These are phyloP conservation scores for Skeletonema grethae DNA, from an alignment of 108 stramenopile species.

Conservation along the genomic window DNA sequence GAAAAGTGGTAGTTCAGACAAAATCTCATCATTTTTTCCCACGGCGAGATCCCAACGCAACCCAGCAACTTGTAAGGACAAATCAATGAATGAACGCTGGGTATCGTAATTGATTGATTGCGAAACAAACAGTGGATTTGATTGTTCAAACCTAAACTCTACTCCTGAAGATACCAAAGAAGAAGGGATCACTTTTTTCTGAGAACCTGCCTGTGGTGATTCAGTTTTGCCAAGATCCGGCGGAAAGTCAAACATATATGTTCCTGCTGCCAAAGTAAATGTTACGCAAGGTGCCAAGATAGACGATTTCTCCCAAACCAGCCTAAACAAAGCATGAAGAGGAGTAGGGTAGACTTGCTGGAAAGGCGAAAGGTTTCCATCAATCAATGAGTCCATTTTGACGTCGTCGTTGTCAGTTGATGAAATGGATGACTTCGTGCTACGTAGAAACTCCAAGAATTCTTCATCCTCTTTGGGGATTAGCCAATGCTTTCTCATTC, in stretches of 20 bases:
- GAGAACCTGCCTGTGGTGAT: neutral
- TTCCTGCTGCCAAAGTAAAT: conserved; percentile 1
- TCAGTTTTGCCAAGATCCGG: neutral
- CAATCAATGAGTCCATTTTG: neutral
- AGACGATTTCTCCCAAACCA: conserved; percentile 12
- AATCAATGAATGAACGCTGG: neutral
- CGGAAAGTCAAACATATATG: conserved; percentile 15
- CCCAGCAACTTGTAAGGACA: conserved; percentile 7
- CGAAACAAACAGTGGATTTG: neutral
- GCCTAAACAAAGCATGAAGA: conserved; percentile 11
- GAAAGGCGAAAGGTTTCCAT: conserved; percentile 6
- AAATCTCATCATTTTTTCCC: neutral
- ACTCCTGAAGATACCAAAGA: conserved; percentile 5
- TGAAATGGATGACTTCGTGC: conserved; percentile 17
- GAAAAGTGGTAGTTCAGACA: conserved; percentile 13
- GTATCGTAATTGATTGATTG: neutral
- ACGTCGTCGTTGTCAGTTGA: neutral
- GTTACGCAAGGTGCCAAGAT: conserved; percentile 8
- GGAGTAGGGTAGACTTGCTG: conserved; percentile 21
- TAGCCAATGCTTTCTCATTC: conserved; percentile 20
- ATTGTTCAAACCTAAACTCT: neutral
- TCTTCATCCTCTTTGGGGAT: conserved; percentile 19
- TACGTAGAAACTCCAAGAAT: conserved; percentile 17
- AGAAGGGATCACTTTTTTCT: conserved; percentile 5
- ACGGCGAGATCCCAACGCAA: conserved; percentile 9